These are phyloP conservation scores for Acacia confusa DNA, from an alignment of 306 rosid genomes.

Conservation along the genomic window DNA sequence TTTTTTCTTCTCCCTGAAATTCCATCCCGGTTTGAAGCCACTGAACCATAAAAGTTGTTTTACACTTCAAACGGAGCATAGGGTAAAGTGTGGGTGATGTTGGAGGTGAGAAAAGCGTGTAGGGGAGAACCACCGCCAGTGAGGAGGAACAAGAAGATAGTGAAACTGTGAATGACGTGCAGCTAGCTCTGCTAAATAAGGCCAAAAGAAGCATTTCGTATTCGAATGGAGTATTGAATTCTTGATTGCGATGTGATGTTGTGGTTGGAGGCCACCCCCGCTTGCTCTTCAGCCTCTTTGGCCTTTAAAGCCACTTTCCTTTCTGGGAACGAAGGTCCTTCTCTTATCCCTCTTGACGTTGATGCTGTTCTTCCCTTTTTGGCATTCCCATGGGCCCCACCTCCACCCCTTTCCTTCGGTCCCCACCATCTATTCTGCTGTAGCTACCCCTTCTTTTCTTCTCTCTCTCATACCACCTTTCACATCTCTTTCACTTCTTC, in stretches of 20 bases:
- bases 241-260: not conserved
- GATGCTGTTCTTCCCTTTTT: constrained; percentile 53
- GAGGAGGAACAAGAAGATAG: no score
- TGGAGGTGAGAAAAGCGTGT: not conserved
- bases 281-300: constrained; percentile 32
- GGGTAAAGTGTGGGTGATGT: no score
- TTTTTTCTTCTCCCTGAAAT: no score
- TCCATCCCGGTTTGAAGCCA: no score
- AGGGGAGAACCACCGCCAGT: not conserved
- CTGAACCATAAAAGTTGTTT: no score
- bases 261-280: not conserved
- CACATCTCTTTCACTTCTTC: not conserved
- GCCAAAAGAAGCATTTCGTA: not conserved
- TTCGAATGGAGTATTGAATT: not conserved
- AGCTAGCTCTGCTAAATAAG: not conserved
- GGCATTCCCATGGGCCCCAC: constrained; percentile 44
- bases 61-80: no score
- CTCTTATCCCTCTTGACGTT: constrained; percentile 49
- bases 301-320: constrained; percentile 43
- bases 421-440: constrained; percentile 28
- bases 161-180: no score
- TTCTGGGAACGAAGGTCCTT: constrained; percentile 54
- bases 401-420: constrained; percentile 3
- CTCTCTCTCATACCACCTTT: not conserved
- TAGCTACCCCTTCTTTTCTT: not conserved